phyloP scores from a whole-genome alignment of 225 moss, liverwort and hornwort genomes.

The Pseudisothecium myosuroides region DNA sequence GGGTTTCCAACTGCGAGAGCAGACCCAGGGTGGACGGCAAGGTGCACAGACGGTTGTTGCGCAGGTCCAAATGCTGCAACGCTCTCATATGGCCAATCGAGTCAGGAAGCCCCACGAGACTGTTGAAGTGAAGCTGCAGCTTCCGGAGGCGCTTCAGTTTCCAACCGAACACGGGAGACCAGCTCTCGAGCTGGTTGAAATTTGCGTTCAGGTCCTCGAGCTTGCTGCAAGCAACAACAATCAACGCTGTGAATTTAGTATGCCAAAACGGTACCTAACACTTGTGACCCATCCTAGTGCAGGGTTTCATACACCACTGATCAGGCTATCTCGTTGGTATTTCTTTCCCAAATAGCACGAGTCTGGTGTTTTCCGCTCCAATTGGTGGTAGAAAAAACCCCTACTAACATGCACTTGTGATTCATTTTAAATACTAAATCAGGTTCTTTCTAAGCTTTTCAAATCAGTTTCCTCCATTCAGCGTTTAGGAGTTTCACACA shows the following conservation, averaged over 20 bases:
- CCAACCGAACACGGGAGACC: conserved; percentile 34
- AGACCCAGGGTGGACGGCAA: conserved; percentile 57
- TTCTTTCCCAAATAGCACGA: not conserved
- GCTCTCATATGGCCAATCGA: conserved; percentile 53
- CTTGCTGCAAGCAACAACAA: conserved; percentile 31
- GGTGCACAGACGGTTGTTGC: conserved; percentile 70
- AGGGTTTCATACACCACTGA: not conserved
- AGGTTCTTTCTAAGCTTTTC: not conserved
- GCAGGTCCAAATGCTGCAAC: conserved; percentile 57
- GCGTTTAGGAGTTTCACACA: not conserved
- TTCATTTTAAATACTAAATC: not conserved
- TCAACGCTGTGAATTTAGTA: not conserved
- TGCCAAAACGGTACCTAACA: not conserved
- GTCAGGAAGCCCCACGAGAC: conserved; percentile 49
- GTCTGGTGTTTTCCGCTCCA: not conserved
- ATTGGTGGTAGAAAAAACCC: not conserved
- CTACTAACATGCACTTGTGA: not conserved
- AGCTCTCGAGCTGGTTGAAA: conserved; percentile 69
- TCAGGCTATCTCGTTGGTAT: too few species aligned
- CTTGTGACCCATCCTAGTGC: not conserved
- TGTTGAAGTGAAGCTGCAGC: conserved; percentile 81
- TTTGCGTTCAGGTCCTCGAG: conserved; percentile 70
- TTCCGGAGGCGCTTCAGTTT: conserved; percentile 47
- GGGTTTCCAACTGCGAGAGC: conserved; percentile 46
- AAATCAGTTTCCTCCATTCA: too few species aligned